Conservation (phyloP, 441 rosid genomes). For the Erysimum cheiri region DNA sequence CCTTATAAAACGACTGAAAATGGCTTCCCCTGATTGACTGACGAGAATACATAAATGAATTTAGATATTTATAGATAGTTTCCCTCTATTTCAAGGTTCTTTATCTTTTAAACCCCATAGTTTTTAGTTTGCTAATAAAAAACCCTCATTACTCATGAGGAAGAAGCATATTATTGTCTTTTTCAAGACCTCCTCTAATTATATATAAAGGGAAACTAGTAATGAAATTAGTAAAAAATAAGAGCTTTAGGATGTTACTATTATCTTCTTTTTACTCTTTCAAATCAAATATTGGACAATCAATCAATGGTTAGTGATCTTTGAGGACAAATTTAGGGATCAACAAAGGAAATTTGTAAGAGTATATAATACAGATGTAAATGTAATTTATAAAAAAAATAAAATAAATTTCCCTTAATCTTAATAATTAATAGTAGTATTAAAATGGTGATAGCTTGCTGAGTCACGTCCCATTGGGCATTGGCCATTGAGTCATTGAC, state of each 20-base stretch:
- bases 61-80: constrained; percentile 27
- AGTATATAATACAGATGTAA: background rate
- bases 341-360: background rate
- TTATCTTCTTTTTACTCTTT: background rate
- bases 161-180: background rate
- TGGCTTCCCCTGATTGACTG: constrained; percentile 30
- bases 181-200: background rate
- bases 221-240: background rate
- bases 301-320: background rate
- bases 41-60: constrained; percentile 12
- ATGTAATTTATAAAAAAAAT: background rate
- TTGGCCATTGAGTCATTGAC: constrained; percentile 30
- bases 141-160: background rate
- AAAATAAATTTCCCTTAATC: background rate
- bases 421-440: background rate
- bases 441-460: constrained; percentile 34
- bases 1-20: background rate
- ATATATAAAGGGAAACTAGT: background rate
- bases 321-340: background rate
- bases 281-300: background rate
- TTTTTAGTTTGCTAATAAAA: background rate
- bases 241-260: background rate
- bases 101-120: background rate
- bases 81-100: constrained; percentile 9
- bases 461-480: constrained; percentile 44